Conservation (phyloP, 2,329 filamentous ascomycete genomes). For the Neonectria hederae region DNA sequence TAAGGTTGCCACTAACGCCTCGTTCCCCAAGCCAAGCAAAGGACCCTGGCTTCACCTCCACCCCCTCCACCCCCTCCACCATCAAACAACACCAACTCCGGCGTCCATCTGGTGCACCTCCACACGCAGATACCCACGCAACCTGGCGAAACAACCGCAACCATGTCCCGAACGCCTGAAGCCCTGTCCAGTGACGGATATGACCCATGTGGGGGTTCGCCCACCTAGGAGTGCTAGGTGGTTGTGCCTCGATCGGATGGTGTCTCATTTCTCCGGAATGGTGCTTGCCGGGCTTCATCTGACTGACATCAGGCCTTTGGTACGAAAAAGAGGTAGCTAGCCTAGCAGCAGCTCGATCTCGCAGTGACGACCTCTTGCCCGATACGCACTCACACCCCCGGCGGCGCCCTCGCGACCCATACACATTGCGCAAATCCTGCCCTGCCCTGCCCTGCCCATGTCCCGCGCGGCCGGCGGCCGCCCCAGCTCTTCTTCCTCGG, state of each 20-base stretch:
- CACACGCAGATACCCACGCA: neutral
- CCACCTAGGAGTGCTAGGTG: neutral
- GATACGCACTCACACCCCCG: conserved; percentile 24
- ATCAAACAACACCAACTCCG: neutral
- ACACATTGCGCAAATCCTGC: conserved; percentile 16
- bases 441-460: conserved; percentile 25
- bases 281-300: neutral
- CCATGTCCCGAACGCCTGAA: conserved; percentile 3
- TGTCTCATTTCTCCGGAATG: neutral
- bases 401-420: conserved; percentile 19
- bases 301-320: neutral
- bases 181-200: neutral
- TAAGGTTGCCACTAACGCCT: conserved; percentile 21
- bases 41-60: no score
- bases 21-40: neutral
- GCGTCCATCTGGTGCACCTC: neutral
- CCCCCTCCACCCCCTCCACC: neutral
- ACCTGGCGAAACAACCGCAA: neutral
- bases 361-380: conserved; percentile 22
- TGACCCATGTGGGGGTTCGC: conserved; percentile 16
- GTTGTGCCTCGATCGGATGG: conserved; percentile 13
- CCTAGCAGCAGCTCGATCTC: neutral
- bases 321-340: neutral
- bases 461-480: conserved; percentile 34
- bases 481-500: conserved; percentile 30